Percentiles rank a stretch among this genome's conserved stretches.
phyloP scores from a whole-genome alignment of 768 basidiomycete species.

The Pholiota molesta region DNA sequence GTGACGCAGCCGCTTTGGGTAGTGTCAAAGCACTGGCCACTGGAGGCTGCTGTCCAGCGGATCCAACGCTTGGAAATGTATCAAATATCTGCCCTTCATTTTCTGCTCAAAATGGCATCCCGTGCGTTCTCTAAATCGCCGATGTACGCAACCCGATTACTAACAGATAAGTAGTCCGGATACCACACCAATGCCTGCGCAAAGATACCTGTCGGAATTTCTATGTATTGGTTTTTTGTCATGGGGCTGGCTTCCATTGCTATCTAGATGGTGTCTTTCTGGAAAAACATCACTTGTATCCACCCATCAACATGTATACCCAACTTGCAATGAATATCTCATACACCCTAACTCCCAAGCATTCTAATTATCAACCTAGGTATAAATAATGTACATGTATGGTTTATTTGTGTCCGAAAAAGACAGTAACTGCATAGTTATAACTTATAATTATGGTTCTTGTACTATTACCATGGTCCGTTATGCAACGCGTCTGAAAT shows the following conservation, averaged over 20 bases:
- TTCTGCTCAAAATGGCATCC: constrained; percentile 65
- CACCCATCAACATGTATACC: constrained; percentile 1
- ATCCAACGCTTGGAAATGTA: constrained; percentile 54
- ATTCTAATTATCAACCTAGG: neutral
- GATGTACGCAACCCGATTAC: neutral
- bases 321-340: neutral
- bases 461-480: neutral
- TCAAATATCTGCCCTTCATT: constrained; percentile 69
- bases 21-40: constrained; percentile 60
- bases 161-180: constrained; percentile 6
- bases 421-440: neutral
- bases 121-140: constrained; percentile 45
- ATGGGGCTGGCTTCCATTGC: constrained; percentile 14
- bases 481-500: constrained; percentile 32
- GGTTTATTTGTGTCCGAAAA: neutral
- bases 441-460: neutral
- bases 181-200: constrained; percentile 4
- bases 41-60: constrained; percentile 72
- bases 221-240: constrained; percentile 10
- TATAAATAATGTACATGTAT: neutral
- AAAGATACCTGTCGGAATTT: neutral
- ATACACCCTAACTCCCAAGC: neutral
- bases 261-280: constrained; percentile 7
- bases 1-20: constrained; percentile 63
- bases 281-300: neutral